Evolutionary conservation across 768 basidiomycete genomes (phyloP).

Genomic region (Leccinellum rugosiceps): DNA sequence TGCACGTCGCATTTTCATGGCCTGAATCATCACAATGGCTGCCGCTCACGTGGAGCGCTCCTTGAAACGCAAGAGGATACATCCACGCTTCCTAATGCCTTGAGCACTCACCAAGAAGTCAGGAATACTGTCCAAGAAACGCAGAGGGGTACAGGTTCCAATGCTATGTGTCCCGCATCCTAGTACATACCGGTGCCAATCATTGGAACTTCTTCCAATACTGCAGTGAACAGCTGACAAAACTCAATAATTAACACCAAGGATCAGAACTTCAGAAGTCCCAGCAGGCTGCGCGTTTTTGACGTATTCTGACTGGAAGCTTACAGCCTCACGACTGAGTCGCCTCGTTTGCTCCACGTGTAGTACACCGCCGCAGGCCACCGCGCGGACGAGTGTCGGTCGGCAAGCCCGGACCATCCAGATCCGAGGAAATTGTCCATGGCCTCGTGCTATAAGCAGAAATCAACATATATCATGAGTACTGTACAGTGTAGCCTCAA

Average conservation of each 20-base stretch:
- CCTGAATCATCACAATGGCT: conserved; percentile 9
- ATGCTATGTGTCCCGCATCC: conserved; percentile 8
- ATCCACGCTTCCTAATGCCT: neutral
- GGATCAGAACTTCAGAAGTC: conserved; percentile 7
- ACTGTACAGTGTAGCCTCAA: conserved; percentile 27
- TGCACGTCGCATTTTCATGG: conserved; percentile 27
- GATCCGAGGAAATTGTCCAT: neutral
- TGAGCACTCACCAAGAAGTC: neutral
- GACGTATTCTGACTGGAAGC: conserved; percentile 14
- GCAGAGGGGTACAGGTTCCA: neutral
- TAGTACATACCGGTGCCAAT: neutral
- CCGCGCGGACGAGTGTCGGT: neutral
- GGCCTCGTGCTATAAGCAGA: conserved; percentile 1
- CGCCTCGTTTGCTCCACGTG: conserved; percentile 19
- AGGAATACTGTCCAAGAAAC: conserved; percentile 3
- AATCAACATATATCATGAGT: conserved; percentile 17
- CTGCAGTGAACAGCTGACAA: conserved; percentile 2
- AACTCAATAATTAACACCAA: neutral
- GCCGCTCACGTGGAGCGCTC: conserved; percentile 16
- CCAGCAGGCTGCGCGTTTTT: conserved; percentile 4
- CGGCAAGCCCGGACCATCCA: neutral
- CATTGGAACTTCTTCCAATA: conserved; percentile 3
- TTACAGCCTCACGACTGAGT: conserved; percentile 2
- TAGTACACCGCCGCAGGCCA: conserved; percentile 7
- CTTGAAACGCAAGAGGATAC: conserved; percentile 7